Evolutionary conservation across 352 stramenopile genomes (phyloP).

Genomic region (Globisporangium yorkense): DNA sequence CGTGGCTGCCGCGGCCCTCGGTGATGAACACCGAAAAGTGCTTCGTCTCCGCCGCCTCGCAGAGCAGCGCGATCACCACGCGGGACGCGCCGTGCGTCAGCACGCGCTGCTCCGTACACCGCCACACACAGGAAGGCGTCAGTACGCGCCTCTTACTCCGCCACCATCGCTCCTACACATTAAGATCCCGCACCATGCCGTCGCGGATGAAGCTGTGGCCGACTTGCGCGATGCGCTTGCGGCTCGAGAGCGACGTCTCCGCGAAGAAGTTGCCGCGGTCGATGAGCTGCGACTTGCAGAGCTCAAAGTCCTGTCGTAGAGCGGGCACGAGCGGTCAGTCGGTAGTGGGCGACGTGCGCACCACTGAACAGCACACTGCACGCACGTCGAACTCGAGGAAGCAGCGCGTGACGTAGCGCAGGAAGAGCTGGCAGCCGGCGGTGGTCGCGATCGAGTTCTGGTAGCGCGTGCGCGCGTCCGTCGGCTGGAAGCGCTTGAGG

Average conservation of each 20-base stretch:
- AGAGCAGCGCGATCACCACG: slow-evolving; percentile 89
- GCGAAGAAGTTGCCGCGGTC: slow-evolving; percentile 91
- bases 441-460: slow-evolving; percentile 89
- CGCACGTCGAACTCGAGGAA: slow-evolving; percentile 87
- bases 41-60: slow-evolving; percentile 88
- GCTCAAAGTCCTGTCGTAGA: slow-evolving; percentile 76
- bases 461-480: slow-evolving; percentile 41
- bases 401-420: slow-evolving; percentile 90
- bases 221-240: slow-evolving; percentile 91
- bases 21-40: slow-evolving; percentile 94
- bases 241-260: slow-evolving; percentile 88
- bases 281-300: slow-evolving; percentile 88
- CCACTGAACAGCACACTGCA: not conserved
- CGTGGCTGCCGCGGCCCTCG: slow-evolving; percentile 89
- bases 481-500: slow-evolving; percentile 52
- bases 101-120: slow-evolving; percentile 48
- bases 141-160: no score
- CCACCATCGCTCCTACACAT: no score
- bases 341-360: no score
- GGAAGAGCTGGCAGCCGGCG: slow-evolving; percentile 91
- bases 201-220: slow-evolving; percentile 94
- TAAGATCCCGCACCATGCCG: slow-evolving; percentile 55
- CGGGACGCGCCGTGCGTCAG: slow-evolving; percentile 92
- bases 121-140: not conserved
- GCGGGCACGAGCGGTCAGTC: no score